Base-by-base conservation (phyloP, 2,329 filamentous ascomycete species). In the Fusarium gaditjirri region DNA sequence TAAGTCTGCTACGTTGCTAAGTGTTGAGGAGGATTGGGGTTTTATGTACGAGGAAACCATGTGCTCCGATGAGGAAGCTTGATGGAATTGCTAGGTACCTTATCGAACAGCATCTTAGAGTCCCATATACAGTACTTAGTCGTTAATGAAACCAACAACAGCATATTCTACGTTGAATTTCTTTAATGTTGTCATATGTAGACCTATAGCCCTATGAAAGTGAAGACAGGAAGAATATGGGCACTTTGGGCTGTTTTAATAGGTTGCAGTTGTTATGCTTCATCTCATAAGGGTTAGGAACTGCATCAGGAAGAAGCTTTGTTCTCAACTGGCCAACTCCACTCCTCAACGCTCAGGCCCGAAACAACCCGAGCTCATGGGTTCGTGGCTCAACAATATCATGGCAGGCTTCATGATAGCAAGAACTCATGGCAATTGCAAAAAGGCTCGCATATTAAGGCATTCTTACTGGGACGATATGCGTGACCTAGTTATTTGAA, bases 21-120 rank as follows among this genome's bases (percentile, higher is more conserved):
- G 67, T 2, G 72, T 81, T 12, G 77, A 76, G 5, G 80, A 80
- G 49, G 79, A 80, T n/a, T 82, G 79, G 78, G 77, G 75, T 5
- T 78, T 81, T 64, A 58, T 25, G 3, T 81, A 81, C 58, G 80
- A 82, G 54, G 81, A 83, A 25, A 63, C 69, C 55, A 59, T 70
- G 6, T 44, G 29, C 53, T 57, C 43, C 33, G 42, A 68, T 42
- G 47, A 25, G 17, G 19, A 49, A 21, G 25, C 16, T 36, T 60
- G 9, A 33, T 44, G 9, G n/a, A 33, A 49, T 43, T 36, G 29
- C 23, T 21, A 25, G 36, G 16, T 13, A 31, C 29, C 29, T n/a
- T 31, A 43, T 25, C 17, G 16, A 27, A 53, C 33, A 55, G 21
- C 9, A 33, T 55, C 46, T 55, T 43, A 8, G n/a, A 12, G 11